Conservation (phyloP, 495 filamentous ascomycete genomes). For the Podospora pseudoanserina region DNA sequence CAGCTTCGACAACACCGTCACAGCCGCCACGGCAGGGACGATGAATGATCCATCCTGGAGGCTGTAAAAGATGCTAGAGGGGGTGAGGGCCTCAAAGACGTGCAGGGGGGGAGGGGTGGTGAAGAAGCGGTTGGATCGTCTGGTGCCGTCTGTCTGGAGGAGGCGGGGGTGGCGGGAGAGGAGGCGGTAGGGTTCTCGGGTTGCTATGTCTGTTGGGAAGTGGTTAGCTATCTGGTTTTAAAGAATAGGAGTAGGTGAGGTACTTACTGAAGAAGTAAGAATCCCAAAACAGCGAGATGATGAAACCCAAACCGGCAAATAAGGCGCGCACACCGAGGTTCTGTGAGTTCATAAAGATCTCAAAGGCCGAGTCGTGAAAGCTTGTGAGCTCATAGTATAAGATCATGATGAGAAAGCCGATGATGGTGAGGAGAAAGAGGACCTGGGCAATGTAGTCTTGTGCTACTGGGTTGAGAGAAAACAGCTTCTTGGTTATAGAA, state of each 20-base stretch:
- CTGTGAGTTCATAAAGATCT: conserved; percentile 11
- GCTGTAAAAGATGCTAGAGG: not conserved
- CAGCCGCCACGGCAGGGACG: not conserved
- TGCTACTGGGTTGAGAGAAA: not conserved
- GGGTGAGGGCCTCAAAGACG: not conserved
- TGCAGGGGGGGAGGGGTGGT: not conserved
- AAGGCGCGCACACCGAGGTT: conserved; percentile 3
- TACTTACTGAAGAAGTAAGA: conserved; percentile 6
- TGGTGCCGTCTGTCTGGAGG: not conserved
- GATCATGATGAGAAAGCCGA: conserved; percentile 5
- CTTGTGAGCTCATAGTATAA: conserved; percentile 12
- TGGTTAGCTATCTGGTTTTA: not conserved
- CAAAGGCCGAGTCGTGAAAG: not conserved
- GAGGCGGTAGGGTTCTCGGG: not conserved
- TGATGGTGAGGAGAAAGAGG: not conserved
- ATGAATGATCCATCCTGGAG: not conserved
- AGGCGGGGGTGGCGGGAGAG: not conserved
- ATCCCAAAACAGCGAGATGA: conserved; percentile 16
- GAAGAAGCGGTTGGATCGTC: not conserved
- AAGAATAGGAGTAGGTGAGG: not conserved
- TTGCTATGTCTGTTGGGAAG: not conserved
- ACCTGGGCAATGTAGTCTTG: not conserved
- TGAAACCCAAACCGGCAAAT: conserved; percentile 7
- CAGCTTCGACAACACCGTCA: conserved; percentile 12
- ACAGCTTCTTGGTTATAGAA: not conserved